A percentile compares a stretch with the other conserved stretches of the same genome.
These are phyloP conservation scores for Talaromyces piceae DNA, from an alignment of 2,329 filamentous ascomycete genomes.

Conservation along the genomic window DNA sequence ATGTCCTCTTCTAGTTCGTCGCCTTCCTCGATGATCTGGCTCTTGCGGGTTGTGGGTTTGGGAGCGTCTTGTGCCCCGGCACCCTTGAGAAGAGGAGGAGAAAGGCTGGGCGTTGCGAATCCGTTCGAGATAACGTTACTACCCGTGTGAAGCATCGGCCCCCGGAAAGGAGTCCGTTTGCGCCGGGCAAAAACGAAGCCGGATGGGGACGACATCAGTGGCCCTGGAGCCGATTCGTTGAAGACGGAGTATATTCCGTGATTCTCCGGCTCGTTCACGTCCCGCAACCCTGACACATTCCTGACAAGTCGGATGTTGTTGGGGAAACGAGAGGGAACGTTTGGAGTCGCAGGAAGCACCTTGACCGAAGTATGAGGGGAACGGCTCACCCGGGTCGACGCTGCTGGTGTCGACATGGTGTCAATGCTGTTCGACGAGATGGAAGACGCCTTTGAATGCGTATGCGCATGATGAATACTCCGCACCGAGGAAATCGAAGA, in stretches of 20 bases:
- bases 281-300: slow-evolving; percentile 28
- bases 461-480: slow-evolving; percentile 80
- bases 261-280: slow-evolving; percentile 17
- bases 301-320: slow-evolving; percentile 79
- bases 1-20: slow-evolving; percentile 34
- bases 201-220: slow-evolving; percentile 33
- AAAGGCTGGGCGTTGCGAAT: slow-evolving; percentile 26
- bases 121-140: slow-evolving; percentile 28
- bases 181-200: slow-evolving; percentile 40
- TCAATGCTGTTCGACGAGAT: slow-evolving; percentile 75
- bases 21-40: slow-evolving; percentile 40
- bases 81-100: slow-evolving; percentile 17
- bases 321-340: slow-evolving; percentile 62
- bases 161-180: slow-evolving; percentile 40
- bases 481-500: slow-evolving; percentile 90
- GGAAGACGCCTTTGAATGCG: slow-evolving; percentile 89
- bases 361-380: slow-evolving; percentile 89
- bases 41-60: slow-evolving; percentile 27
- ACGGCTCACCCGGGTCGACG: slow-evolving; percentile 54
- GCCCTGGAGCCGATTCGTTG: slow-evolving; percentile 30
- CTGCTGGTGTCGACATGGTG: slow-evolving; percentile 60
- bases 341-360: slow-evolving; percentile 86
- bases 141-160: slow-evolving; percentile 35
- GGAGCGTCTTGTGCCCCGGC: slow-evolving; percentile 15
- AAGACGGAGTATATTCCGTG: slow-evolving; percentile 25